Base-by-base conservation (phyloP, 23 red algal genomes). In the Gracilaria domingensis region DNA sequence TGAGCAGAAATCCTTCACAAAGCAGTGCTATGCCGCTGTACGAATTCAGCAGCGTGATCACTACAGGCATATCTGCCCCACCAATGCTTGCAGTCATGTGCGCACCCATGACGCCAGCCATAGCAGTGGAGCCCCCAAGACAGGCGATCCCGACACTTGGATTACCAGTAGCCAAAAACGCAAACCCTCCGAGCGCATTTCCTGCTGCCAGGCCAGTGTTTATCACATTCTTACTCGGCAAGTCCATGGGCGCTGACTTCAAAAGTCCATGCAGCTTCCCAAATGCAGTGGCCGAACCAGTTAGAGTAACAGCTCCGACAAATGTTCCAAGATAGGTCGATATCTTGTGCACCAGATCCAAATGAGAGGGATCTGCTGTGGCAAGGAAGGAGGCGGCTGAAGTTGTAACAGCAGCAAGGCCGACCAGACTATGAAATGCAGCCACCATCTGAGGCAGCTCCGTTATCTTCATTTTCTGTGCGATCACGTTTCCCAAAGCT, bases 391-490 rank as follows among this genome's bases (percentile, higher is more conserved):
- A 94, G 17, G 91, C 67, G 12, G 83, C 82, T 51, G 91, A 87
- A 24, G 91, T 94, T 73, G 91, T 80, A 1, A 94, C 91, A 44
- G 91, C 91, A 17, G 91, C 91, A 21, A 94, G 91, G 11, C 91
- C 91, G 57, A 94, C 91, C 29, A 94, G 67, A 51, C 81, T 87
- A 82, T 94, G 91, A 72, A 94, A 94, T 50, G 91, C 91, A 5
- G 91, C 91, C 39, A 94, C 91, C 81, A 86, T 86, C 42, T 94
- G 91, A n/a, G 91, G 91, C 8, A 94, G 75, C 61, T 94, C 91
- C 13, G 83, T 87, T 53, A 94, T 94, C 55, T 86, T 86, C 91
- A 94, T 86, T 53, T 57, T 85, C 21, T 72, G 30, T 17, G 82
- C 91, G 40, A 94, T 59, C 26, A 64, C 75, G 23, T 54, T 53